Conservation (phyloP, 768 basidiomycete genomes). For the Melanogaster broomeanus region DNA sequence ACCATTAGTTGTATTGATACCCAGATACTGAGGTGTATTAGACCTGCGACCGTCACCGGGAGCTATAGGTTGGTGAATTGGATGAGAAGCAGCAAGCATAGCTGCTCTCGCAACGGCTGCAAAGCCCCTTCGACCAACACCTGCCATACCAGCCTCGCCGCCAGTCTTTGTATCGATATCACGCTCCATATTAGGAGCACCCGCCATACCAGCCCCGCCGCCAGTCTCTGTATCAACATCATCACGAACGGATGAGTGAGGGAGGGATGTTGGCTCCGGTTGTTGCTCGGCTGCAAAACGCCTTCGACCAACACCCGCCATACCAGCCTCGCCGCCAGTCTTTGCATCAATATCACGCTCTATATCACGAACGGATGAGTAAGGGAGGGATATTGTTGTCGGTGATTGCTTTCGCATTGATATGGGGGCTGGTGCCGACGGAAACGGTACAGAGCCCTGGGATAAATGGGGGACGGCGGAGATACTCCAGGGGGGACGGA, state of each 20-base stretch:
- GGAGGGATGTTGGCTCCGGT: conserved; percentile 15
- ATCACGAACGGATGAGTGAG: background rate
- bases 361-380: conserved; percentile 1
- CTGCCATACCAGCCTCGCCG: conserved; percentile 86
- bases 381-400: conserved; percentile 13
- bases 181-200: conserved; percentile 51
- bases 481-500: conserved; percentile 9
- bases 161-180: conserved; percentile 72
- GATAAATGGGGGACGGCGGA: conserved; percentile 11
- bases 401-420: conserved; percentile 20
- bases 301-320: conserved; percentile 89
- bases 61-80: conserved; percentile 8
- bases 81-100: conserved; percentile 37
- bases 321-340: conserved; percentile 74
- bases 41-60: conserved; percentile 23
- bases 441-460: conserved; percentile 15
- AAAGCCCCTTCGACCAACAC: conserved; percentile 85
- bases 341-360: conserved; percentile 62
- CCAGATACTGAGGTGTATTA: conserved; percentile 46
- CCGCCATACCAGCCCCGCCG: conserved; percentile 86
- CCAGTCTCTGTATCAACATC: conserved; percentile 72
- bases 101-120: conserved; percentile 71
- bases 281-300: conserved; percentile 68
- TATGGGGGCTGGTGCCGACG: conserved; percentile 1
- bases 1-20: conserved; percentile 41